These are phyloP conservation scores for Russula ochroleuca DNA, from an alignment of 768 basidiomycete genomes.

Conservation along the genomic window DNA sequence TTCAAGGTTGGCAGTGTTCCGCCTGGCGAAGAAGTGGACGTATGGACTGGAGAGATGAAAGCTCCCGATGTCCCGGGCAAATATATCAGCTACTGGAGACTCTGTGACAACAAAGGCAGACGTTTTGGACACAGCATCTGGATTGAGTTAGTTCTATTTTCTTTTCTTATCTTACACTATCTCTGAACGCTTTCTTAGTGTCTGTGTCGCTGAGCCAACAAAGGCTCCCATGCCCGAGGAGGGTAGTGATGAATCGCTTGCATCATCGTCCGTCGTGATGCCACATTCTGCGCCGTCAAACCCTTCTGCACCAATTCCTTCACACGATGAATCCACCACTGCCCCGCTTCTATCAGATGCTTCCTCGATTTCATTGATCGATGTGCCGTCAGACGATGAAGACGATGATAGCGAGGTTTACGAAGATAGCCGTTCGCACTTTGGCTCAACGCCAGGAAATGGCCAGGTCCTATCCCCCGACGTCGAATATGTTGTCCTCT, in stretches of 20 bases:
- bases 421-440: conserved; percentile 51
- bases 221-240: conserved; percentile 32
- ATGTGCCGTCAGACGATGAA: conserved; percentile 48
- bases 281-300: conserved; percentile 36
- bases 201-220: conserved; percentile 57
- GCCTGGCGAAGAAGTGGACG: conserved; percentile 54
- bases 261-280: conserved; percentile 71
- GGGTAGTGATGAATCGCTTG: conserved; percentile 49
- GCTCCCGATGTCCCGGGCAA: conserved; percentile 71
- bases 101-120: conserved; percentile 53
- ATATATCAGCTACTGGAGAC: conserved; percentile 74
- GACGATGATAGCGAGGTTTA: conserved; percentile 53
- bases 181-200: conserved; percentile 38
- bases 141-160: conserved; percentile 58
- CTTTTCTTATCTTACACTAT: background rate
- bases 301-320: conserved; percentile 16
- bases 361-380: conserved; percentile 57
- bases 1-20: conserved; percentile 54
- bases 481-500: conserved; percentile 67
- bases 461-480: conserved; percentile 29
- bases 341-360: conserved; percentile 32
- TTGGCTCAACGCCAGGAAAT: conserved; percentile 31
- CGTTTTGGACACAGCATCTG: conserved; percentile 73
- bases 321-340: conserved; percentile 29
- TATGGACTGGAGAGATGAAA: conserved; percentile 75